Evolutionary conservation across 208 protist species (phyloP), one percentile per base, ranked within the genome.

Genomic region (Trypanosomatidae sp.): DNA sequence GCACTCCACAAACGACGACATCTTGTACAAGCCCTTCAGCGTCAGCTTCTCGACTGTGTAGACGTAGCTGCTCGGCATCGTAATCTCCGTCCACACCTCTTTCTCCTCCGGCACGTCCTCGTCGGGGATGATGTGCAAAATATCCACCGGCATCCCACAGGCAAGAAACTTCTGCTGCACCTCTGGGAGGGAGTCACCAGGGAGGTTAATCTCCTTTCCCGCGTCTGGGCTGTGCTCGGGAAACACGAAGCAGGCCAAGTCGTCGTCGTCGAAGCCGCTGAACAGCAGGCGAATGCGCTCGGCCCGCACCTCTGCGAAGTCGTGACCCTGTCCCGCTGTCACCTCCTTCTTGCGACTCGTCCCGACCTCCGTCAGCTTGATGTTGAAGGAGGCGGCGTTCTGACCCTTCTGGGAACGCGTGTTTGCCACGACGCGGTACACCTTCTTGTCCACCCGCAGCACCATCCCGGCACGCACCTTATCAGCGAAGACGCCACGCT

Each of bases 331-430:
- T 1, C 84, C 87, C 12, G 89, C 88, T 25, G 88, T 95, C 47
- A 97, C 89, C 69, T 94, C 89, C 81, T 96, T 96, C 75, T 88
- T 92, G 0, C 88, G 79, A 9, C 80, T 81, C 1, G 87, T 89
- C 36, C 92, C 90, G 3, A 97, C 86, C 78, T 95, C 92, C 0
- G 82, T 80, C 13, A 97, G 84, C 70, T 94, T 93, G 53, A 97
- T 85, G 68, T 95, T 94, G 82, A 95, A 95, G 25, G 89, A 93
- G 28, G 90, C 92, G 53, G 92, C 92, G 66, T 91, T 95, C 70
- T 97, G 90, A n/a, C 92, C 92, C 52, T 97, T 97, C 73, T 97
- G 92, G n/a, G 92, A 95, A 46, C 92, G 90, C 9, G 87, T 95
- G 78, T 89, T 93, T 55, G 84, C 87, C 13, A 92, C 62, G 30